These are phyloP conservation scores for Lentinula edodes DNA, from an alignment of 768 basidiomycete genomes.

Conservation along the genomic window DNA sequence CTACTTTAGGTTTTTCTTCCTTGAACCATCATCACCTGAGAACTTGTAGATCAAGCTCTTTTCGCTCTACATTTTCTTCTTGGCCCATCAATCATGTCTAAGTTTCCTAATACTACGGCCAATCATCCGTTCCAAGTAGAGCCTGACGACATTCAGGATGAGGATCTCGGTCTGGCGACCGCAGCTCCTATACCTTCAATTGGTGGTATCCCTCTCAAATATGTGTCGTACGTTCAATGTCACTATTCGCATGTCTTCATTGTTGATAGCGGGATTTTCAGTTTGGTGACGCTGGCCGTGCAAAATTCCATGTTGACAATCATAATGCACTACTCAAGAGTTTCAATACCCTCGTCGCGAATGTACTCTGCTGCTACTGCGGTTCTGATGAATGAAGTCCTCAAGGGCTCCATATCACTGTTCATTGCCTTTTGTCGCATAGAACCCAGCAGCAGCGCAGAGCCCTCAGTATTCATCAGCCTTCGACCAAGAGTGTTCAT, in stretches of 20 bases:
- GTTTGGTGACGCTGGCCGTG: conserved; percentile 78
- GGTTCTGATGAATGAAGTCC: conserved; percentile 88
- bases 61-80: not conserved
- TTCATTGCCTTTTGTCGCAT: conserved; percentile 72
- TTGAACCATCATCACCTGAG: not conserved
- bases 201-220: conserved; percentile 72
- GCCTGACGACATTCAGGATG: conserved; percentile 25
- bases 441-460: conserved; percentile 22
- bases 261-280: conserved; percentile 19
- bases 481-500: not conserved
- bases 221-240: conserved; percentile 58
- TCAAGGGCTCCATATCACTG: conserved; percentile 87
- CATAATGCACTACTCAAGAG: conserved; percentile 96
- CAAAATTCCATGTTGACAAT: conserved; percentile 90
- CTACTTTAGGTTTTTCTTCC: not conserved
- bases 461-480: conserved; percentile 11
- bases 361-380: conserved; percentile 92
- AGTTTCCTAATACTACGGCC: not conserved
- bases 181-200: conserved; percentile 42
- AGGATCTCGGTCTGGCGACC: conserved; percentile 34
- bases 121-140: conserved; percentile 19
- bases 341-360: conserved; percentile 66
- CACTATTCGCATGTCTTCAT: not conserved
- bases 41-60: conserved; percentile 5
- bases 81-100: conserved; percentile 9